Conservation (phyloP, 2,329 filamentous ascomycete genomes). For the Nemania abortiva region DNA sequence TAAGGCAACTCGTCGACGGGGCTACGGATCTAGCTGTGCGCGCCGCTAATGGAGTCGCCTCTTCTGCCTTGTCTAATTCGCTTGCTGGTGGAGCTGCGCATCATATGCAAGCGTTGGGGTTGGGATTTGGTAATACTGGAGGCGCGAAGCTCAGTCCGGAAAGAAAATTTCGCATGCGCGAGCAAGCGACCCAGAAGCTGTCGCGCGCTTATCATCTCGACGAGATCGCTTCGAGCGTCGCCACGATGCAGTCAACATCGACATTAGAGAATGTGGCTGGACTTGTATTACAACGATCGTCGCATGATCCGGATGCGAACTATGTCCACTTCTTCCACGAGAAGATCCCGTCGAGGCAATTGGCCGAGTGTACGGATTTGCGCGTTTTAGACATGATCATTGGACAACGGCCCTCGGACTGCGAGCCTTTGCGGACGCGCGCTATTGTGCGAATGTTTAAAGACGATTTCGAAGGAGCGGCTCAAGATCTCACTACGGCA, state of each 20-base stretch:
- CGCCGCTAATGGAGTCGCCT: conserved; percentile 78
- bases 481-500: conserved; percentile 76
- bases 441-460: conserved; percentile 82
- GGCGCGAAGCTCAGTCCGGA: conserved; percentile 79
- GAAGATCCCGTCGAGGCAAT: conserved; percentile 81
- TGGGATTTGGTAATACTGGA: conserved; percentile 70
- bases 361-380: conserved; percentile 78
- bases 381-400: conserved; percentile 76
- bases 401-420: conserved; percentile 70
- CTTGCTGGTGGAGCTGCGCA: conserved; percentile 57
- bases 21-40: conserved; percentile 82
- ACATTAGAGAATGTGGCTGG: conserved; percentile 81
- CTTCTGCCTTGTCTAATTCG: conserved; percentile 69
- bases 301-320: conserved; percentile 77
- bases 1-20: conserved; percentile 82
- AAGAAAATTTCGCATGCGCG: conserved; percentile 81
- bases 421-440: conserved; percentile 76
- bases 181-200: conserved; percentile 83
- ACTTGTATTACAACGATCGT: conserved; percentile 77
- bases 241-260: conserved; percentile 84
- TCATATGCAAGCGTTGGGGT: conserved; percentile 58
- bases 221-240: conserved; percentile 85
- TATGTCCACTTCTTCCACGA: conserved; percentile 96
- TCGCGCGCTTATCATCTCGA: conserved; percentile 82
- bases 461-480: conserved; percentile 77